Percentiles rank a stretch among this genome's conserved stretches.
Conservation (phyloP, 2,329 filamentous ascomycete genomes). For the Tympanopsis confertula region DNA sequence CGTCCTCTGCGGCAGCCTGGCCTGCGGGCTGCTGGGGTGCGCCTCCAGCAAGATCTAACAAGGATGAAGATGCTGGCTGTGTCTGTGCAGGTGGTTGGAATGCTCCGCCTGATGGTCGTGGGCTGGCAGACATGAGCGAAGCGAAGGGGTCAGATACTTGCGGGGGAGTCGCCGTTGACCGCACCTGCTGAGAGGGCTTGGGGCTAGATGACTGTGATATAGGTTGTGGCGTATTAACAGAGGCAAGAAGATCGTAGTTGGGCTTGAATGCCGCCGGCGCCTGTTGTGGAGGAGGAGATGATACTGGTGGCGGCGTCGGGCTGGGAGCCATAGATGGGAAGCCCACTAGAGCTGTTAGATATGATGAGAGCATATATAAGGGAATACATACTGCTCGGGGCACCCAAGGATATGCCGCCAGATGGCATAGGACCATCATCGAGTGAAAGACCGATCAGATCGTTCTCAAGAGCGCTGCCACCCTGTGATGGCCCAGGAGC, state of each 20-base stretch:
- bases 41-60: conserved; percentile 4
- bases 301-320: too few relatives aligned
- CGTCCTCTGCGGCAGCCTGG: conserved; percentile 48
- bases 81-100: conserved; percentile 8
- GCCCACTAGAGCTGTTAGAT: conserved; percentile 11
- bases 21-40: conserved; percentile 13
- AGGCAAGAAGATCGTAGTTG: background rate
- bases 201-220: background rate
- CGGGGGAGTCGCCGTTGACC: conserved; percentile 32
- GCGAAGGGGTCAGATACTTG: conserved; percentile 38
- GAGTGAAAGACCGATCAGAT: conserved; percentile 79
- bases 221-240: background rate
- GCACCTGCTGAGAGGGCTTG: conserved; percentile 7
- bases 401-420: conserved; percentile 75
- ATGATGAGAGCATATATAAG: background rate
- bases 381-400: conserved; percentile 48
- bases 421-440: conserved; percentile 34
- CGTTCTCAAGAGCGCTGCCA: conserved; percentile 65
- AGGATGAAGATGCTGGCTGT: conserved; percentile 11
- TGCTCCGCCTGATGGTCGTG: conserved; percentile 20
- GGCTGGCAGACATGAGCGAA: conserved; percentile 28
- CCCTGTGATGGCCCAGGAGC: conserved; percentile 31
- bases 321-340: conserved; percentile 44
- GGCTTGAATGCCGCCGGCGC: background rate
- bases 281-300: background rate